Evolutionary conservation across 2,329 filamentous ascomycete species (phyloP), one percentile per base, ranked within the genome.

Genomic region (Verticillium alfalfae): DNA sequence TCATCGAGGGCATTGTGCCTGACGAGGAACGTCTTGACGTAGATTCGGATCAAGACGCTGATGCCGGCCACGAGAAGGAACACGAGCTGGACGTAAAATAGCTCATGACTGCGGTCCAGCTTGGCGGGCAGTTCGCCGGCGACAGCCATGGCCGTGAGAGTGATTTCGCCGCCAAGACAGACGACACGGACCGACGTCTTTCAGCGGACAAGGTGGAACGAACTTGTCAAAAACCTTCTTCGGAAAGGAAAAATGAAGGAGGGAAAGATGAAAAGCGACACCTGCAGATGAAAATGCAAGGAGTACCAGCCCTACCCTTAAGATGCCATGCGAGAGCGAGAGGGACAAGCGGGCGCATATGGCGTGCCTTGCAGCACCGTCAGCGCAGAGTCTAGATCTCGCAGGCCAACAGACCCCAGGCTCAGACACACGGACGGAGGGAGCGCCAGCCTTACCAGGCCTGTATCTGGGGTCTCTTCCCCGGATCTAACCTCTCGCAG

Each of bases 1-100:
- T 84, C 81, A 57, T 84, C 81, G 7, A 73, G 41, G 0, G 75
- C 71, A 37, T 79, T 67, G 37, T 73, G 76, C 57, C 75, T 78
- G 41, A 79, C 70, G 34, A 82, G 66, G 34, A 74, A 69, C 1
- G 72, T 57, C 61, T 80, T 78, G 41, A 80, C 79, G 66, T 79
- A 80, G 10, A 73, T 74, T 15, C 81, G 76, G 54, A 81, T 65
- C 36, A 74, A 62, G 60, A 78, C 70, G 8, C 75, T 68, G 26
- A 75, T 34, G 64, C 72, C 77, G 18, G 73, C 67, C 3, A 75
- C 56, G 4, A 66, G 57, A 16, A 78, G 67, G 58, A 77, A 75
- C 9, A 34, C 58, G 12, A 60, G 18, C 34, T 60, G 58, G 34
- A 60, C 36, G 49, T 56, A 54, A 10, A 60, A 18, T 12, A 60